These are phyloP conservation scores for Phylloporus sp. DNA, from an alignment of 768 basidiomycete genomes.

Conservation along the genomic window DNA sequence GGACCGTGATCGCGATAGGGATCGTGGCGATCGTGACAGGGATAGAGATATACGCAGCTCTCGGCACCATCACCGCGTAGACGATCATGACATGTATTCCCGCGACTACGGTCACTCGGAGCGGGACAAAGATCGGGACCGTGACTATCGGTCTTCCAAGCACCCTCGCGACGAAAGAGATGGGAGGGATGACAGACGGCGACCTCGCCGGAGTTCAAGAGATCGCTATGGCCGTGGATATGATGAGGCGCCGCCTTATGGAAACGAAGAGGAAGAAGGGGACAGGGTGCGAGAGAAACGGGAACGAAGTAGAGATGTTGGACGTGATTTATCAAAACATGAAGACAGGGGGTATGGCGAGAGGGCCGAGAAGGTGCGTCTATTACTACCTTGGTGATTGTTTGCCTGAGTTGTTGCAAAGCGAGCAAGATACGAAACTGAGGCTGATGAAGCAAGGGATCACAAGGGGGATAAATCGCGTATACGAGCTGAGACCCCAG, in stretches of 20 bases:
- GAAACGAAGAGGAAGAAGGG: conserved; percentile 38
- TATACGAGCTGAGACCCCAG: conserved; percentile 75
- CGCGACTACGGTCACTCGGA: conserved; percentile 32
- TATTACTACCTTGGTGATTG: background rate
- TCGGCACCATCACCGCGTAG: conserved; percentile 33
- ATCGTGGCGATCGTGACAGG: conserved; percentile 38
- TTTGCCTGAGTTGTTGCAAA: conserved; percentile 26
- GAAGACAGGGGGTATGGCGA: conserved; percentile 51
- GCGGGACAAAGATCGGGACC: conserved; percentile 37
- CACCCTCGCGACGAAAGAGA: conserved; percentile 56
- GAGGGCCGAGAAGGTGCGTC: conserved; percentile 62
- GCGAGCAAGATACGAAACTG: conserved; percentile 53
- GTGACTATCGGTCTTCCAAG: conserved; percentile 42
- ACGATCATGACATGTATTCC: conserved; percentile 31
- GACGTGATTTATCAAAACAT: conserved; percentile 32
- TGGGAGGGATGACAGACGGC: conserved; percentile 46
- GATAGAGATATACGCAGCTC: conserved; percentile 37
- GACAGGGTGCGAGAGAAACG: conserved; percentile 34
- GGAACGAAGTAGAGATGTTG: conserved; percentile 45
- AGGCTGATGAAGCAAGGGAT: conserved; percentile 42
- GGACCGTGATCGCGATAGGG: conserved; percentile 41
- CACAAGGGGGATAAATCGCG: conserved; percentile 37
- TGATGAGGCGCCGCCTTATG: conserved; percentile 44
- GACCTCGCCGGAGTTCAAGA: conserved; percentile 38
- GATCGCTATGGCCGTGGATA: conserved; percentile 41